Conservation (phyloP, 2,329 filamentous ascomycete genomes). For the Aspergillus udagawae region DNA sequence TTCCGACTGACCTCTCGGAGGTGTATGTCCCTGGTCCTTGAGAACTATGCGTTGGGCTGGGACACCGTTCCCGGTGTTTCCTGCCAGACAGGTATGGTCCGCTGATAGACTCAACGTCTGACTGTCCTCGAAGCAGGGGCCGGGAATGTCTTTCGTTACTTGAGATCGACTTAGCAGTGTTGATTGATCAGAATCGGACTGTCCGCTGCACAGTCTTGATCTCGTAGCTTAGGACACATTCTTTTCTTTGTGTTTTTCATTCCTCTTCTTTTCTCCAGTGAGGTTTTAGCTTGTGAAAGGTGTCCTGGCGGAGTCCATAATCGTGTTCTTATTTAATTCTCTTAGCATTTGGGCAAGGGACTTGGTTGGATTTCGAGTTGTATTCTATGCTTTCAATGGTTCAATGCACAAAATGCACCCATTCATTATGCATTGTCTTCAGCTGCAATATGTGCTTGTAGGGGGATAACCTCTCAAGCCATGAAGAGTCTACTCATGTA, state of each 20-base stretch:
- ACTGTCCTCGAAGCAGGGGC: neutral
- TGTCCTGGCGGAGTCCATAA: neutral
- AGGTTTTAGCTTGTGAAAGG: neutral
- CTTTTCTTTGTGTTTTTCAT: neutral
- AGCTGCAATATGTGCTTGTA: neutral
- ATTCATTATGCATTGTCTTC: neutral
- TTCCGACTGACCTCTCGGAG: constrained; percentile 14
- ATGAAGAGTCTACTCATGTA: neutral
- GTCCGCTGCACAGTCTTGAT: constrained; percentile 1
- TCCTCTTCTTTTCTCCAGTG: neutral
- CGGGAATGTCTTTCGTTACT: neutral
- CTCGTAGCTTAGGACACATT: neutral
- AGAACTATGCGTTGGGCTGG: neutral
- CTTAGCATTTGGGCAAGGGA: neutral
- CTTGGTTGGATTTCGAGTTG: neutral
- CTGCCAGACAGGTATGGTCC: neutral
- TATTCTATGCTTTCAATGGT: neutral
- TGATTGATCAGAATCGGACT: neutral
- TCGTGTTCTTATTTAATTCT: neutral
- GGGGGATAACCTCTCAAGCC: neutral
- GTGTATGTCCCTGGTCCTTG: constrained; percentile 15
- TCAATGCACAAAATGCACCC: neutral
- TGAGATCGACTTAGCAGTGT: constrained; percentile 3
- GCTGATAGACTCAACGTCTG: neutral
- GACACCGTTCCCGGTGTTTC: neutral